Base-by-base conservation (phyloP, 495 filamentous ascomycete genomes). In the Cercophora newfieldiana region DNA sequence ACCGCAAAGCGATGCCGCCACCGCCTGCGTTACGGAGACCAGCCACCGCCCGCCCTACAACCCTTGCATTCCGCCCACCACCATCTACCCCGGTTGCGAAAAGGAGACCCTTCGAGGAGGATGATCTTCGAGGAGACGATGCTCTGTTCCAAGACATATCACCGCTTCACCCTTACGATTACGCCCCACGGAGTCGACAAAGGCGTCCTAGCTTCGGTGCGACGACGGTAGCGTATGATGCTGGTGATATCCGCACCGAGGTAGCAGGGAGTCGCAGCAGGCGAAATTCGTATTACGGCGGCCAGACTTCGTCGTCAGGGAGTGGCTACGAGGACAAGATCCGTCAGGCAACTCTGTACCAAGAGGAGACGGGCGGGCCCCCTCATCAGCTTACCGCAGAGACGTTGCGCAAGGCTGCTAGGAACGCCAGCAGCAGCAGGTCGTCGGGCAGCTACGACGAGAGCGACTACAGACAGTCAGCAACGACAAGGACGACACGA, bases 381-480 rank as follows among this genome's bases (percentile, higher is more conserved):
- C 62, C 67, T 33, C 64, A 79, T 55, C 78, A 79, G 21, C 67
- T 86, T 28, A 86, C 84, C 3, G 82, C 80, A 1, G 84, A 85
- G 50, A 70, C 77, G 8, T 72, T 86, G n/a, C 77, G 75, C 70
- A 79, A 75, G 63, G 79, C 74, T 31, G 74, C 65, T 66, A 79
- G 77, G 59, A 79, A 76, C 56, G 79, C 75, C 44, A 73, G 71
- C 19, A 83, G 82, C 73, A 85, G 83, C 71, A 75, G 80, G 24
- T 84, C 82, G 31, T 84, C 76, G 50, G 80, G 68, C 7, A 86
- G 83, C 66, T 82, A 78, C 63, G 84, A 86, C 68, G 84, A 86
- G 66, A 86, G 83, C 70, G 84, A 86, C 24, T 85, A 82, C 68
- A 79, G 78, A 62, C 81, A 82, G 59, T 85, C 83, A 21, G 80